Conservation (phyloP, 345 rosid species). For the Brassica rapa region DNA sequence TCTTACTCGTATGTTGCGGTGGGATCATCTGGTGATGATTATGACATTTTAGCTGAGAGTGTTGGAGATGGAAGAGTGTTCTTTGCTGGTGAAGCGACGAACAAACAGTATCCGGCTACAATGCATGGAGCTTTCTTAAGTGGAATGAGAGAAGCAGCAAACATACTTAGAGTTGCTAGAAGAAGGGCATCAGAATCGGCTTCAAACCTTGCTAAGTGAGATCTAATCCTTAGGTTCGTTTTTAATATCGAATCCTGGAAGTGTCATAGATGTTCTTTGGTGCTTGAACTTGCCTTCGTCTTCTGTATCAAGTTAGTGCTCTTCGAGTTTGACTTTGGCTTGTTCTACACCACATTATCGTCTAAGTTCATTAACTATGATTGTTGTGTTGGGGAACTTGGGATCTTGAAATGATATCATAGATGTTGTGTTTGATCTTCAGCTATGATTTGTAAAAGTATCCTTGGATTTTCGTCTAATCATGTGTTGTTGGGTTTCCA, state of each 20-base stretch:
- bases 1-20: constrained; percentile 89
- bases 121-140: constrained; percentile 98
- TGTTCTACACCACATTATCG: background rate
- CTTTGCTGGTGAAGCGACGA: constrained; percentile 98
- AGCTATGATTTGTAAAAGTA: background rate
- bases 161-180: constrained; percentile 71
- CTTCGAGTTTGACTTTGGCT: background rate
- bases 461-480: background rate
- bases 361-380: background rate
- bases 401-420: background rate
- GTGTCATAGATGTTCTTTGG: background rate
- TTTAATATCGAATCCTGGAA: background rate
- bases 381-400: background rate
- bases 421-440: background rate
- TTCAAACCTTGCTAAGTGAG: constrained; percentile 25
- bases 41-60: constrained; percentile 87
- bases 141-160: constrained; percentile 98
- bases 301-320: background rate
- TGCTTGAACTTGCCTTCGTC: background rate
- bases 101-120: constrained; percentile 91
- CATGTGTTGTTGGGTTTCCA: too few species aligned
- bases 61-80: constrained; percentile 92
- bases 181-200: constrained; percentile 49
- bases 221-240: background rate
- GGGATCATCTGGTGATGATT: constrained; percentile 97